phyloP scores from a whole-genome alignment of 164 flowering plant species.

The Vitis rupestris region DNA sequence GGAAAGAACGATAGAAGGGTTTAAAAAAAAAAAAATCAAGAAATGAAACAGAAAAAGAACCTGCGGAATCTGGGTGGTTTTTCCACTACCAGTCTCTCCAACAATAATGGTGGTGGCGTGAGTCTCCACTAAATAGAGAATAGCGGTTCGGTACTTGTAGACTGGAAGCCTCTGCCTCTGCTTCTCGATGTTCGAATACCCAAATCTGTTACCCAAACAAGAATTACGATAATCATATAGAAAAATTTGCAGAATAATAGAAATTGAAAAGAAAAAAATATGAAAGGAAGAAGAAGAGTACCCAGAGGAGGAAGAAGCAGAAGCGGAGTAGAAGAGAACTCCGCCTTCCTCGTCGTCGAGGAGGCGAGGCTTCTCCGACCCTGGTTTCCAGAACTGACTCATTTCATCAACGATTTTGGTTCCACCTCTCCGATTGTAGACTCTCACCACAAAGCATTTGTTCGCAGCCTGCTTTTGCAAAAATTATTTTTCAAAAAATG shows the following conservation, averaged over 20 bases:
- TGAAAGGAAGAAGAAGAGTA: constrained; percentile 6
- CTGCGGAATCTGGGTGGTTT: constrained; percentile 98
- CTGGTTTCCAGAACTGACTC: constrained; percentile 84
- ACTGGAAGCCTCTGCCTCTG: constrained; percentile 94
- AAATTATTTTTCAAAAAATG: too few species aligned
- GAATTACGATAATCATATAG: background rate
- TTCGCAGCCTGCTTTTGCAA: too few species aligned
- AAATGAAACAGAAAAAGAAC: constrained; percentile 24
- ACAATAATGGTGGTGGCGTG: constrained; percentile 84
- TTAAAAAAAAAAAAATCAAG: background rate
- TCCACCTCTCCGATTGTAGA: too few species aligned
- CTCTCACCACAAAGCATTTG: too few species aligned
- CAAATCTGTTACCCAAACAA: constrained; percentile 37
- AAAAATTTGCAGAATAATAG: background rate
- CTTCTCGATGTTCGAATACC: constrained; percentile 57
- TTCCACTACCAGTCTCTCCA: constrained; percentile 97
- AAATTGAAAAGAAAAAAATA: background rate
- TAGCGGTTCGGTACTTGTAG: constrained; percentile 65
- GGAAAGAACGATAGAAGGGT: too few species aligned
- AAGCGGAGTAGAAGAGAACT: constrained; percentile 53
- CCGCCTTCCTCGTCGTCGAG: constrained; percentile 97
- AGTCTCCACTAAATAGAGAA: constrained; percentile 85
- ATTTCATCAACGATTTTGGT: too few species aligned
- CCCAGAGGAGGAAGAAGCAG: constrained; percentile 54
- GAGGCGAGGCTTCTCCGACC: constrained; percentile 76